Evolutionary conservation across 2,329 filamentous ascomycete genomes (phyloP).

Genomic region (Kalaharituber pfeilii): DNA sequence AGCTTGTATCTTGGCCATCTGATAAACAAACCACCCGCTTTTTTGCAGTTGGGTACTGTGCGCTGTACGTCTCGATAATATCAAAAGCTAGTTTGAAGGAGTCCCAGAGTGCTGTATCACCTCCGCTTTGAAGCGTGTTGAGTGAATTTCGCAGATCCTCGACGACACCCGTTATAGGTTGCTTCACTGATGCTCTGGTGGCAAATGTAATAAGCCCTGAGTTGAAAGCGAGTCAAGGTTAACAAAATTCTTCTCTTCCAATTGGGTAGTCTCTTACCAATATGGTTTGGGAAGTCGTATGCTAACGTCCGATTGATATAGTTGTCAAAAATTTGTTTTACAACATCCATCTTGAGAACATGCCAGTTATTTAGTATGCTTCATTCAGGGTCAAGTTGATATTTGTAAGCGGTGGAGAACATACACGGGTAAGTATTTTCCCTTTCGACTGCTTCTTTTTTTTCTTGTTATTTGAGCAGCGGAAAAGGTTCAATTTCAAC

Average conservation of each 20-base stretch:
- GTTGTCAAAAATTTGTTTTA: slow-evolving; percentile 28
- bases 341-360: slow-evolving; percentile 25
- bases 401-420: not conserved
- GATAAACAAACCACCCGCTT: not conserved
- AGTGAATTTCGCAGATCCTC: slow-evolving; percentile 27
- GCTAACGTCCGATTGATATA: slow-evolving; percentile 28
- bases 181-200: slow-evolving; percentile 21
- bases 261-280: slow-evolving; percentile 23
- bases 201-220: slow-evolving; percentile 25
- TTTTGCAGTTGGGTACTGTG: slow-evolving; percentile 23
- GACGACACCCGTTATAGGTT: slow-evolving; percentile 25
- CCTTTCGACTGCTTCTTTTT: not conserved
- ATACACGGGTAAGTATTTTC: not conserved
- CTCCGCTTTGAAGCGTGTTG: slow-evolving; percentile 22
- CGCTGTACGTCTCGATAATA: slow-evolving; percentile 23
- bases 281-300: slow-evolving; percentile 26
- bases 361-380: slow-evolving; percentile 1
- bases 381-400: not conserved
- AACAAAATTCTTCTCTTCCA: not conserved
- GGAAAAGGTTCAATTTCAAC: not conserved
- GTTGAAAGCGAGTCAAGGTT: too few species aligned
- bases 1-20: not conserved
- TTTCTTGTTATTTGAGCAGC: not conserved
- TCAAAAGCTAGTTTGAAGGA: slow-evolving; percentile 25
- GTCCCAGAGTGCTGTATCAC: slow-evolving; percentile 28